Evolutionary conservation across 2,329 filamentous ascomycete genomes (phyloP), one percentile per base, ranked within the genome.

Genomic region (Bipolaris zeicola): DNA sequence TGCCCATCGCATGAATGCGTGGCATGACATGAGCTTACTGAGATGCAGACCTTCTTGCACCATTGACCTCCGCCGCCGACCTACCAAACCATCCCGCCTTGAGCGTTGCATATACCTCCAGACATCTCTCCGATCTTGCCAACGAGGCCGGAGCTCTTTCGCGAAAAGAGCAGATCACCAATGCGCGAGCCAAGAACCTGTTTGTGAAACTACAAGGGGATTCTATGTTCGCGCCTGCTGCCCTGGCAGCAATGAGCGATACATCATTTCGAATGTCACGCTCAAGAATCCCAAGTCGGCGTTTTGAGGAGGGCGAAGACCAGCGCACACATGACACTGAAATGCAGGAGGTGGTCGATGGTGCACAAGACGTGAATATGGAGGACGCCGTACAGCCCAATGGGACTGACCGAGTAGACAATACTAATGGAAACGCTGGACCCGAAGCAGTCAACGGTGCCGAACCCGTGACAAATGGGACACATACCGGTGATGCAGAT

Each of bases 171-270:
- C 89, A 89, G 60, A 80, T 81, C 24, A 87, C 87, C 5, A 78
- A 94, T 10, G 91, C 88, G 85, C 87, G 85, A 66, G 87, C 91
- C 44, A 91, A 91, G 71, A 86, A 89, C 63, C 77, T 95, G 48
- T 82, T 91, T 63, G 89, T 88, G 31, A 85, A 85, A 61, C 81
- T 95, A 7, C 86, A 89, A 46, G 91, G 91, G 31, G 91, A 96
- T 72, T 85, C 87, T 60, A 86, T 85, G 13, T 89, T 85, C 82
- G 82, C 85, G 62, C 85, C 85, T 4, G 81, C 80, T 61, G 84
- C 80, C 33, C 67, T 75, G 34, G 77, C 85, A 18, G 82, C 86
- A 58, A 81, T 80, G 11, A 71, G 75, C 5, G 76, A 56, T 28
- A 65, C 63, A 26, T 66, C 67, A 6, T 58, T 72, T 8, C 57